Evolutionary conservation across 2,329 filamentous ascomycete genomes (phyloP).

Genomic region (Fusarium sp.): DNA sequence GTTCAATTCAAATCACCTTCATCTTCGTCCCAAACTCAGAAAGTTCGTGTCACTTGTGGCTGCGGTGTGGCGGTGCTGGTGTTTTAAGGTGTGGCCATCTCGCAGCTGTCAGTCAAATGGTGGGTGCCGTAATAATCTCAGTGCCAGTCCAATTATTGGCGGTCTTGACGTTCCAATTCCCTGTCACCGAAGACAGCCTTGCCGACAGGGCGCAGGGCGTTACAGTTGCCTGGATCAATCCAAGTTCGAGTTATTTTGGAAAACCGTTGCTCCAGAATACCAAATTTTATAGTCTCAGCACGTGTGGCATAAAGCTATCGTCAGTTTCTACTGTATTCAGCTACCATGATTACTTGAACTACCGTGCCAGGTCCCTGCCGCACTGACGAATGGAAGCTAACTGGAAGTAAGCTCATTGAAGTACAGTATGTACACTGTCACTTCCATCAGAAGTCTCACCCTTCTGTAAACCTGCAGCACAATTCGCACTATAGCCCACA

Average conservation of each 20-base stretch:
- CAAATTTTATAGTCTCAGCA: background rate
- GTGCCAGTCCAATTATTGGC: slow-evolving; percentile 25
- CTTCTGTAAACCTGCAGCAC: background rate
- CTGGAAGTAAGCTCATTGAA: slow-evolving; percentile 38
- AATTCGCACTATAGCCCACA: slow-evolving; percentile 44
- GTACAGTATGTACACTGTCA: slow-evolving; percentile 39
- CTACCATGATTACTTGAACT: background rate
- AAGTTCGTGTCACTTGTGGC: slow-evolving; percentile 12
- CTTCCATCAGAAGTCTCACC: background rate
- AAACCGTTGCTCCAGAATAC: background rate
- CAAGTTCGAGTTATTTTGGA: background rate
- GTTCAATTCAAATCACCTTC: background rate
- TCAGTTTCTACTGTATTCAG: background rate
- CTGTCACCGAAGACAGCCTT: slow-evolving; percentile 12
- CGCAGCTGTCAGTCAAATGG: slow-evolving; percentile 26
- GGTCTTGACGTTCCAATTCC: background rate
- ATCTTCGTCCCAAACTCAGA: background rate
- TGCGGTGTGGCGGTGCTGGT: slow-evolving; percentile 17
- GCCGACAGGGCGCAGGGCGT: slow-evolving; percentile 3
- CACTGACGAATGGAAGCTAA: slow-evolving; percentile 38
- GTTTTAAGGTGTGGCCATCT: slow-evolving; percentile 25
- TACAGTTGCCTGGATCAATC: background rate
- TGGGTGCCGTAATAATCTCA: slow-evolving; percentile 25
- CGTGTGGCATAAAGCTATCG: background rate
- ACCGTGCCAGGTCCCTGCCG: background rate